Base-by-base conservation (phyloP, 2,329 filamentous ascomycete genomes). In the Penicillium sp. region DNA sequence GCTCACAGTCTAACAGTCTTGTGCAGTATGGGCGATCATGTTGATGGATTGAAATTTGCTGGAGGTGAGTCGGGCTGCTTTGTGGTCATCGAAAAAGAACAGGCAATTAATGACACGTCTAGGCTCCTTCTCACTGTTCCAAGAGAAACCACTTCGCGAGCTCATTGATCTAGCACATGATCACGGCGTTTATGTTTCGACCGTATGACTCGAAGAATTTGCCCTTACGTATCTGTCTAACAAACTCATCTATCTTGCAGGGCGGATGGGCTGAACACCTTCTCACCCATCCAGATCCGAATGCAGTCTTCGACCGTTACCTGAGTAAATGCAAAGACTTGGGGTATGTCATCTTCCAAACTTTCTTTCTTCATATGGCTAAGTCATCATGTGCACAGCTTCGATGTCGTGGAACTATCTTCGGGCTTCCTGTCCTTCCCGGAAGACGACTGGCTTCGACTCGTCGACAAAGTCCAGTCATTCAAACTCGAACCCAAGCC, bases 21-120 rank as follows among this genome's bases (percentile, higher is more conserved):
- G n/a, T 50, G 34, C 61, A 82, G 78, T 3, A 83, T 84, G 82
- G 82, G 81, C 0, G 72, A 79, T 22, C 80, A 85, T 69, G 77
- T 85, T 4, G 82, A 85, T 64, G 83, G 83, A 0, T 73, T 86
- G 49, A 84, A 85, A 61, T 85, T 85, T 64, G 81, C 82, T 0
- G 82, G 82, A 60, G 79, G 77, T 74, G 20, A 53, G 64, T 52
- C 17, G 17, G 3, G 35, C 20, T 17, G 15, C 1, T 5, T 8
- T 12, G 12, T 35, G 14, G 0, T 20, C n/a, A 42, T 39, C 34
- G 14, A 6, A n/a, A 8, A 35, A 14, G 8, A 48, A 31, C 22
- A 22, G 8, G 22, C 2, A 34, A 15, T 53, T 63, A 20, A 62
- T 15, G 50, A 10, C 3, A 5, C 35, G 12, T 14, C 25, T 49